Conservation (phyloP, 2,329 filamentous ascomycete species). For the Cladophialophora psammophila region DNA sequence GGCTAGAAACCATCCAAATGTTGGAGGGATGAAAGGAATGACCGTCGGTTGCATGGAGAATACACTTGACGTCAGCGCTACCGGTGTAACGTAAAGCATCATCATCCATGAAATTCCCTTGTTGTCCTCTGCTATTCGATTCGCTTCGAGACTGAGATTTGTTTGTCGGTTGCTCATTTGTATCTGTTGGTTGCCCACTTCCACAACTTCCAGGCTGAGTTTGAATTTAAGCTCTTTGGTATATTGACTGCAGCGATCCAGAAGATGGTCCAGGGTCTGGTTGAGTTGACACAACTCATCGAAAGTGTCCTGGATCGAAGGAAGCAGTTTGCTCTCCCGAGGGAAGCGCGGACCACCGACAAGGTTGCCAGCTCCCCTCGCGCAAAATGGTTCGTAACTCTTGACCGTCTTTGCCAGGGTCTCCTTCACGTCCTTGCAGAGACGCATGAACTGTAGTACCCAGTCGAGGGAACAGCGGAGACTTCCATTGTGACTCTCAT, state of each 20-base stretch:
- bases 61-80: constrained; percentile 11
- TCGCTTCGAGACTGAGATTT: neutral
- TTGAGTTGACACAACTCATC: neutral
- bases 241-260: neutral
- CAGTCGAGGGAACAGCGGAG: neutral
- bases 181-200: neutral
- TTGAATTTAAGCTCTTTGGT: neutral
- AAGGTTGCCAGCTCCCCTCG: neutral
- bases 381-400: neutral
- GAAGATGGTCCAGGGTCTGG: constrained; percentile 1
- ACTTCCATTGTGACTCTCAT: neutral
- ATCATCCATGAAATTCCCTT: neutral
- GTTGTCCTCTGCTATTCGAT: neutral
- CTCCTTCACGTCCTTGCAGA: neutral
- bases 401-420: neutral
- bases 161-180: neutral
- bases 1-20: neutral
- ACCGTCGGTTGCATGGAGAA: constrained; percentile 14
- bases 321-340: neutral
- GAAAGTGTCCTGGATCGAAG: constrained; percentile 4
- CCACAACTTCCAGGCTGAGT: neutral
- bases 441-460: neutral
- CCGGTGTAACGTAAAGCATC: constrained; percentile 6
- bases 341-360: neutral
- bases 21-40: constrained; percentile 6